These are phyloP conservation scores for Geotrichum siamense DNA, from an alignment of 1,139 yeast genomes.

Conservation along the genomic window DNA sequence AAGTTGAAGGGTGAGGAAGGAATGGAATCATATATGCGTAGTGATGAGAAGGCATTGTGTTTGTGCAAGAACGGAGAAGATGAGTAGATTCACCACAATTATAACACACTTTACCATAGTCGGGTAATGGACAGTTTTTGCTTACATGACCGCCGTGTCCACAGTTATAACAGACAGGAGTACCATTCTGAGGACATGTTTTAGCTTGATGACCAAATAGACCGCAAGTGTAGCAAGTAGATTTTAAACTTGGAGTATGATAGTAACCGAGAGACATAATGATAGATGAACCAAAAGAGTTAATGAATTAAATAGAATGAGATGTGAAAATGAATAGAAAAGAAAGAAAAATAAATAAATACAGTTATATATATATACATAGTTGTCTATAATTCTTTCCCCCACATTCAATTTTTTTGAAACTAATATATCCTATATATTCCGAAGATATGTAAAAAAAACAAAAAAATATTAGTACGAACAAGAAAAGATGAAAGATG, in stretches of 20 bases:
- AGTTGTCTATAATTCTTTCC: no score
- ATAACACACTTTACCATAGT: conserved; percentile 50
- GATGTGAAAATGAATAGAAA: no score
- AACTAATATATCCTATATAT: no score
- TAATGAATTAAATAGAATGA: not conserved
- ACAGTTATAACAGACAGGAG: conserved; percentile 35
- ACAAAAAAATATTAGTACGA: no score
- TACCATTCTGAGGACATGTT: conserved; percentile 34
- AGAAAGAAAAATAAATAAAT: no score
- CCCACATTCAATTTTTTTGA: no score
- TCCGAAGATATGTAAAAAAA: no score
- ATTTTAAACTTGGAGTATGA: conserved; percentile 21
- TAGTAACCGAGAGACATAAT: conserved; percentile 3
- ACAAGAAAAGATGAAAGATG: no score
- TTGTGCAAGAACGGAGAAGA: conserved; percentile 51
- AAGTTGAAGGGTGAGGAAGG: not conserved
- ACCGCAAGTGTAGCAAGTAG: conserved; percentile 31
- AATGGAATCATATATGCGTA: not conserved
- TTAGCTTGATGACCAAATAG: conserved; percentile 34
- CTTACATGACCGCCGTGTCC: conserved; percentile 63
- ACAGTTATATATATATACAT: no score
- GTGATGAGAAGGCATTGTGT: not conserved
- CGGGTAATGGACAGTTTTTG: conserved; percentile 54
- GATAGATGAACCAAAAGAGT: not conserved
- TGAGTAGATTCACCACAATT: conserved; percentile 86